Evolutionary conservation across 768 basidiomycete genomes (phyloP).

Genomic region (Exidia glandulosa): DNA sequence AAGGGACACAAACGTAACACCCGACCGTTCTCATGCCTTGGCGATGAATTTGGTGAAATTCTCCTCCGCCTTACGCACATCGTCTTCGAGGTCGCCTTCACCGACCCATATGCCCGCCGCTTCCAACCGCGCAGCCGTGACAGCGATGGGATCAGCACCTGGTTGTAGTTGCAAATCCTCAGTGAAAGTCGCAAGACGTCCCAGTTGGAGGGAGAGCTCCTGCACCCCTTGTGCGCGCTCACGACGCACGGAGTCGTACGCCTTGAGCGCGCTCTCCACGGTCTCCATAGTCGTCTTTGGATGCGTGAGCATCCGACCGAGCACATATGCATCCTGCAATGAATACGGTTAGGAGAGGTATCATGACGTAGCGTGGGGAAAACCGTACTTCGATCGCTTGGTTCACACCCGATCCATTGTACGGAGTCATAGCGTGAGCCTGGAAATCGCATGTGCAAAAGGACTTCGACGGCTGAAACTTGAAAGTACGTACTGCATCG

Average conservation of each 20-base stretch:
- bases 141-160: not conserved
- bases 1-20: too few species aligned
- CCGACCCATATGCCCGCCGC: not conserved
- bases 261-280: conserved; percentile 16
- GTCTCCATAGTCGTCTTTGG: conserved; percentile 12
- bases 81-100: not conserved
- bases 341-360: not conserved
- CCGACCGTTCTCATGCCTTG: too few species aligned
- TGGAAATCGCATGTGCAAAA: not conserved
- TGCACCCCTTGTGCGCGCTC: conserved; percentile 18
- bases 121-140: not conserved
- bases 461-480: not conserved
- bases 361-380: not conserved
- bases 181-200: conserved; percentile 15
- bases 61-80: too few species aligned
- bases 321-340: conserved; percentile 18
- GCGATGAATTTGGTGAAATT: too few species aligned
- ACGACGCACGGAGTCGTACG: conserved; percentile 22
- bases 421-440: conserved; percentile 39
- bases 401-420: conserved; percentile 38
- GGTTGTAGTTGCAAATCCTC: not conserved
- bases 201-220: conserved; percentile 10
- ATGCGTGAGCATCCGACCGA: conserved; percentile 19
- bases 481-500: conserved; percentile 29
- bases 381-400: conserved; percentile 37